Conservation (phyloP, 75 land plant species). For the Pinus taeda region DNA sequence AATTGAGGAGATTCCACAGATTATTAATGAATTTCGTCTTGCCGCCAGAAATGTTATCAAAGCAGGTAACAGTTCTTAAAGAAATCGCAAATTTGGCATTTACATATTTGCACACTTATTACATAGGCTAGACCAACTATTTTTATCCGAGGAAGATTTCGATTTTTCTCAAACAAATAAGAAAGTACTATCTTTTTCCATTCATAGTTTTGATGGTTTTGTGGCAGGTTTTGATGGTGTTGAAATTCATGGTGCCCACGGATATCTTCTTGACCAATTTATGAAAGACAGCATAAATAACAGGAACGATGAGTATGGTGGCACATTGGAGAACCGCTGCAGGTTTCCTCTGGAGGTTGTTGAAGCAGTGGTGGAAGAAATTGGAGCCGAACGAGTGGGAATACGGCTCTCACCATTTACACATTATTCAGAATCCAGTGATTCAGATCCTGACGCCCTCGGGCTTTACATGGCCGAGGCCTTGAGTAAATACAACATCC, state of each 20-base stretch:
- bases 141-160: too few species aligned
- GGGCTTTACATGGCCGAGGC: conserved; percentile 32
- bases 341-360: conserved; percentile 32
- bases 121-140: too few species aligned
- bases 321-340: conserved; percentile 27
- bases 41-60: conserved; percentile 78
- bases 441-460: conserved; percentile 28
- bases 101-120: too few species aligned
- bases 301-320: conserved; percentile 30
- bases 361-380: conserved; percentile 23
- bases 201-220: not conserved
- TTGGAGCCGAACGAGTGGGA: conserved; percentile 33
- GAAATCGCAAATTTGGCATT: too few species aligned
- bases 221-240: conserved; percentile 43
- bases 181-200: too few species aligned
- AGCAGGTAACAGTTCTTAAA: conserved; percentile 42
- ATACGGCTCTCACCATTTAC: conserved; percentile 36
- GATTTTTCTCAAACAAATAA: too few species aligned
- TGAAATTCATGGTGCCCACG: conserved; percentile 36
- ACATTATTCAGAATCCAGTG: conserved; percentile 14
- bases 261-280: conserved; percentile 33
- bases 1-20: conserved; percentile 37
- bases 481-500: conserved; percentile 18
- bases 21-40: conserved; percentile 64
- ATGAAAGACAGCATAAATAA: conserved; percentile 31